Percentiles rank a stretch among this genome's conserved stretches.
phyloP scores from a whole-genome alignment of 2,329 filamentous ascomycete species.

The Diaporthe destruens region DNA sequence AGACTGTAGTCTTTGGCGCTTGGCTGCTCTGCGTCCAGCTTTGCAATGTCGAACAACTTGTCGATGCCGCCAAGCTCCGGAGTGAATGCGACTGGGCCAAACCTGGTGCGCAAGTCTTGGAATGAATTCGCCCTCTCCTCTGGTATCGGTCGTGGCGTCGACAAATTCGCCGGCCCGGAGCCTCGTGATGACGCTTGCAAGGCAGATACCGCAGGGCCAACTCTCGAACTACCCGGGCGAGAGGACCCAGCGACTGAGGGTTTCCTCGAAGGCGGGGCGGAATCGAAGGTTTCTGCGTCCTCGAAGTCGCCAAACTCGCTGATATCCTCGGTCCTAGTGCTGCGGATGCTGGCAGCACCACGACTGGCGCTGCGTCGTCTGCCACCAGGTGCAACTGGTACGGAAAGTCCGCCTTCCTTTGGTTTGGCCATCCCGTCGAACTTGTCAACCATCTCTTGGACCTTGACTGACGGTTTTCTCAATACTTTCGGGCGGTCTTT shows the following conservation, averaged over 20 bases:
- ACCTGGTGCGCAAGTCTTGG: constrained; percentile 48
- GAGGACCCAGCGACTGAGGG: constrained; percentile 29
- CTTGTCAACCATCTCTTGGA: constrained; percentile 64
- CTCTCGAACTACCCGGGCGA: constrained; percentile 28
- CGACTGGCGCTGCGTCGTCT: constrained; percentile 39
- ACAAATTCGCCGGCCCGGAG: neutral
- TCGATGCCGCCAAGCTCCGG: constrained; percentile 45
- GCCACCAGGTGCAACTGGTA: constrained; percentile 15
- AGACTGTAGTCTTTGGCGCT: constrained; percentile 40
- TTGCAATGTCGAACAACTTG: constrained; percentile 53
- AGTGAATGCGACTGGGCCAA: constrained; percentile 47
- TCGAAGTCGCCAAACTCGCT: constrained; percentile 51
- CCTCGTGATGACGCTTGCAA: constrained; percentile 17
- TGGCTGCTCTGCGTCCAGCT: constrained; percentile 46
- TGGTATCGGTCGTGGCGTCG: constrained; percentile 15
- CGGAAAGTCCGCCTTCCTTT: constrained; percentile 29
- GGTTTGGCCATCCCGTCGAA: constrained; percentile 59
- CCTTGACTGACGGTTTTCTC: constrained; percentile 57
- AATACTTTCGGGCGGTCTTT: constrained; percentile 45
- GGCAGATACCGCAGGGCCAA: constrained; percentile 27
- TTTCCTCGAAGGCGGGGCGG: constrained; percentile 36
- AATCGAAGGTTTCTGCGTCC: constrained; percentile 42
- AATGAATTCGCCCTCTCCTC: constrained; percentile 17
- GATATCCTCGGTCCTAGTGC: constrained; percentile 39
- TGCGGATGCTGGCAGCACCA: constrained; percentile 30